Evolutionary conservation across 305 asterid genomes (phyloP).

Genomic region (Fraxinus ornus): DNA sequence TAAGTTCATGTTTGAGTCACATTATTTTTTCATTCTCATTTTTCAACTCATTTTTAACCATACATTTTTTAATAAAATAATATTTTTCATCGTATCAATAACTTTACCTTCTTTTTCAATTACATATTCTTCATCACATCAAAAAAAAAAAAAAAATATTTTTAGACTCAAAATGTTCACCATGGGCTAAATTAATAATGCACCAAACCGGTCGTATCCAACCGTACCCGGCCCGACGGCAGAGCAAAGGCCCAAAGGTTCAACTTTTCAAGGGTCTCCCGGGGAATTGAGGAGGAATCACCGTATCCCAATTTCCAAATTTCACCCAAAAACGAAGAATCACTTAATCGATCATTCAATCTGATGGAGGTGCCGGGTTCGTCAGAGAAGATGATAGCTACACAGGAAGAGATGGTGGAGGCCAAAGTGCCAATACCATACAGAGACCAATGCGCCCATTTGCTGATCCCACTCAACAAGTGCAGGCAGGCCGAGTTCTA

Average conservation of each 20-base stretch:
- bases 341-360: not conserved
- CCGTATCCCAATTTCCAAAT: not conserved
- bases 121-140: too few species aligned
- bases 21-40: too few species aligned
- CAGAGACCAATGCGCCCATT: slow-evolving; percentile 91
- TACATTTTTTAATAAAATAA: too few species aligned
- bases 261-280: not conserved
- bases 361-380: slow-evolving; percentile 81
- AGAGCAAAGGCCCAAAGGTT: not conserved
- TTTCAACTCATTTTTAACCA: too few species aligned
- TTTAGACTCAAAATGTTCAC: too few species aligned
- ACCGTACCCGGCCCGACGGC: not conserved
- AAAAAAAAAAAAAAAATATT: too few species aligned
- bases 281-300: not conserved
- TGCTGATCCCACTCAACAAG: slow-evolving; percentile 79
- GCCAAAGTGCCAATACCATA: slow-evolving; percentile 74
- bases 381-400: slow-evolving; percentile 96
- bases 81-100: too few species aligned
- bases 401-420: slow-evolving; percentile 80
- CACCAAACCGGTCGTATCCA: not conserved
- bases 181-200: too few species aligned
- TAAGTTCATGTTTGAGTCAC: too few species aligned
- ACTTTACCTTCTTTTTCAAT: too few species aligned
- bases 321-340: slow-evolving; percentile 18
- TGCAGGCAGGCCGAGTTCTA: slow-evolving; percentile 86